phyloP scores from a whole-genome alignment of 768 basidiomycete species.

The Amanita subjunquillea region DNA sequence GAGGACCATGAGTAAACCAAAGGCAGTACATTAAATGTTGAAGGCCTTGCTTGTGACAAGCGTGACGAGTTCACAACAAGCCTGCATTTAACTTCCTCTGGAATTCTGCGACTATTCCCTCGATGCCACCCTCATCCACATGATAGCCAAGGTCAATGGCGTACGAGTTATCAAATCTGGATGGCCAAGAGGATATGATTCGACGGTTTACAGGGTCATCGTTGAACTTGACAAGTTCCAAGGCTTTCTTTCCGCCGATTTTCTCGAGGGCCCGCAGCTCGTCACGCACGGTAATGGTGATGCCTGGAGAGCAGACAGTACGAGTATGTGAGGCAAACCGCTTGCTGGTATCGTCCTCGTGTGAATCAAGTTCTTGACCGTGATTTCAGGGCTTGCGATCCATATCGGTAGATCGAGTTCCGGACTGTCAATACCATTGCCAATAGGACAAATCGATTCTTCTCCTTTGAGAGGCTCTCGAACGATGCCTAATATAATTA shows the following conservation, averaged over 20 bases:
- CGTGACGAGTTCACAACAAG: slow-evolving; percentile 1
- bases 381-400: slow-evolving; percentile 40
- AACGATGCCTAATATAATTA: slow-evolving; percentile 28
- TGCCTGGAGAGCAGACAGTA: slow-evolving; percentile 50
- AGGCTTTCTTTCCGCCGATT: slow-evolving; percentile 37
- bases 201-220: slow-evolving; percentile 31
- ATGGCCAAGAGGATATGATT: slow-evolving; percentile 40
- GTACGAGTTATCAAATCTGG: slow-evolving; percentile 33
- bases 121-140: slow-evolving; percentile 37
- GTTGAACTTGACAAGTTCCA: slow-evolving; percentile 36
- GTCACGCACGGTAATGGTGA: slow-evolving; percentile 44
- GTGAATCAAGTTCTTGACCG: slow-evolving; percentile 41
- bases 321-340: slow-evolving; percentile 34
- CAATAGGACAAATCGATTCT: slow-evolving; percentile 40
- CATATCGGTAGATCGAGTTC: slow-evolving; percentile 37
- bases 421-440: slow-evolving; percentile 30
- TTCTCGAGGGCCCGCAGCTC: slow-evolving; percentile 42
- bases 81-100: slow-evolving; percentile 16
- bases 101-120: slow-evolving; percentile 7
- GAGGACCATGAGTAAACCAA: neutral
- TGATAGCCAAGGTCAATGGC: slow-evolving; percentile 30
- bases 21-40: no score
- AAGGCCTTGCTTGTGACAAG: no score
- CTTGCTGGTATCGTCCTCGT: slow-evolving; percentile 35
- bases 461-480: slow-evolving; percentile 47